phyloP scores from a whole-genome alignment of 1,284 basidiomycete genomes.

The Hymenochaete sp. region DNA sequence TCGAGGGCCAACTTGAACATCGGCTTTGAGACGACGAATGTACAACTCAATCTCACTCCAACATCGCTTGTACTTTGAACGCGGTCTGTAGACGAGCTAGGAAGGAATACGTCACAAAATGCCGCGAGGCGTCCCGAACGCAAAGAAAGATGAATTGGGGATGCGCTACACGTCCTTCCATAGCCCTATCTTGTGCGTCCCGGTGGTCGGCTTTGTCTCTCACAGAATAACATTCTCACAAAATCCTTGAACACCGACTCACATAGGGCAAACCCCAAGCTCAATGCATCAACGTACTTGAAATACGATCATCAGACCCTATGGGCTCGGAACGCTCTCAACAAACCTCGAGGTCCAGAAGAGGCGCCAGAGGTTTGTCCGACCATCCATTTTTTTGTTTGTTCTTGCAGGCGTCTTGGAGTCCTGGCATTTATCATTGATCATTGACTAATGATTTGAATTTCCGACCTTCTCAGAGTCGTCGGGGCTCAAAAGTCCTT shows the following conservation, averaged over 20 bases:
- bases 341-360: constrained; percentile 11
- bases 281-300: constrained; percentile 63
- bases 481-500: constrained; percentile 68
- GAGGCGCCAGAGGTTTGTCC: constrained; percentile 17
- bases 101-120: constrained; percentile 30
- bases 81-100: too few species aligned
- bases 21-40: neutral
- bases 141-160: constrained; percentile 68
- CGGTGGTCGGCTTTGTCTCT: neutral
- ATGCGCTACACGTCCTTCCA: constrained; percentile 72
- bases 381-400: constrained; percentile 15
- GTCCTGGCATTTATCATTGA: too few species aligned
- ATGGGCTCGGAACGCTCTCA: constrained; percentile 59
- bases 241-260: constrained; percentile 8
- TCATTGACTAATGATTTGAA: neutral
- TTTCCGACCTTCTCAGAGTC: constrained; percentile 29
- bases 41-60: too few species aligned
- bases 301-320: constrained; percentile 61
- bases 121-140: constrained; percentile 74
- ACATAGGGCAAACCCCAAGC: constrained; percentile 63
- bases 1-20: too few species aligned
- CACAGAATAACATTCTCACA: neutral
- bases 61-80: too few species aligned
- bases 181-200: constrained; percentile 38
- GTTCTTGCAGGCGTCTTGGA: too few species aligned